Evolutionary conservation across 2,329 filamentous ascomycete genomes (phyloP).

Genomic region (Chaetomiaceae sp.): DNA sequence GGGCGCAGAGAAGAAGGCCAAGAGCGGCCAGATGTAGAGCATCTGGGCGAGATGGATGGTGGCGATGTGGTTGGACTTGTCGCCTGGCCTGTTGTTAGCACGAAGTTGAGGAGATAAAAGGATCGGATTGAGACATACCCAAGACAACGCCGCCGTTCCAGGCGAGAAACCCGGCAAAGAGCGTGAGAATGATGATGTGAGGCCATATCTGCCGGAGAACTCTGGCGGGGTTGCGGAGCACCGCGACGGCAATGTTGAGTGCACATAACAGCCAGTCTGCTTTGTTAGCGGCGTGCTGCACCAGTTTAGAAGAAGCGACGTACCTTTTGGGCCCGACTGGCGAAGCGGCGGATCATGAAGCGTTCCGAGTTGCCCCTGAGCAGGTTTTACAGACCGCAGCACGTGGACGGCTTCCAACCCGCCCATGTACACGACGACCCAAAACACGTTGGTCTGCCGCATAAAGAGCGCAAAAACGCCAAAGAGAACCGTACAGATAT

Average conservation of each 20-base stretch:
- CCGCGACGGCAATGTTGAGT: slow-evolving; percentile 60
- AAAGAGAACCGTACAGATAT: slow-evolving; percentile 45
- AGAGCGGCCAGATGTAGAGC: slow-evolving; percentile 91
- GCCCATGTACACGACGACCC: slow-evolving; percentile 77
- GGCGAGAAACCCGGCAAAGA: slow-evolving; percentile 70
- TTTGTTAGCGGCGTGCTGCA: slow-evolving; percentile 16
- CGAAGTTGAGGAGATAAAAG: no score
- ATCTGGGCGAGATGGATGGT: slow-evolving; percentile 87
- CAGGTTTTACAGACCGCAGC: slow-evolving; percentile 42
- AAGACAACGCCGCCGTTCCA: slow-evolving; percentile 93
- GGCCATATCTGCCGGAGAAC: slow-evolving; percentile 51
- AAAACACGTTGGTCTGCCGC: slow-evolving; percentile 95
- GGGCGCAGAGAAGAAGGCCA: slow-evolving; percentile 84
- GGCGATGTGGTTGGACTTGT: slow-evolving; percentile 90
- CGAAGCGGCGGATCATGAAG: slow-evolving; percentile 52
- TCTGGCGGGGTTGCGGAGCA: slow-evolving; percentile 43
- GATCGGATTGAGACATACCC: slow-evolving; percentile 46
- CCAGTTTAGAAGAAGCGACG: slow-evolving; percentile 13
- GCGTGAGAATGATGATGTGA: slow-evolving; percentile 56
- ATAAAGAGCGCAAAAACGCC: slow-evolving; percentile 69
- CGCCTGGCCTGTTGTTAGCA: slow-evolving; percentile 51
- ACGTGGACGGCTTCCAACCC: slow-evolving; percentile 53
- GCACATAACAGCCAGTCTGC: slow-evolving; percentile 53
- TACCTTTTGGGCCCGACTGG: slow-evolving; percentile 48
- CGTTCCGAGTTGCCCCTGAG: slow-evolving; percentile 29